phyloP scores from a whole-genome alignment of 2,329 filamentous ascomycete species.

The Penicillium sp. region DNA sequence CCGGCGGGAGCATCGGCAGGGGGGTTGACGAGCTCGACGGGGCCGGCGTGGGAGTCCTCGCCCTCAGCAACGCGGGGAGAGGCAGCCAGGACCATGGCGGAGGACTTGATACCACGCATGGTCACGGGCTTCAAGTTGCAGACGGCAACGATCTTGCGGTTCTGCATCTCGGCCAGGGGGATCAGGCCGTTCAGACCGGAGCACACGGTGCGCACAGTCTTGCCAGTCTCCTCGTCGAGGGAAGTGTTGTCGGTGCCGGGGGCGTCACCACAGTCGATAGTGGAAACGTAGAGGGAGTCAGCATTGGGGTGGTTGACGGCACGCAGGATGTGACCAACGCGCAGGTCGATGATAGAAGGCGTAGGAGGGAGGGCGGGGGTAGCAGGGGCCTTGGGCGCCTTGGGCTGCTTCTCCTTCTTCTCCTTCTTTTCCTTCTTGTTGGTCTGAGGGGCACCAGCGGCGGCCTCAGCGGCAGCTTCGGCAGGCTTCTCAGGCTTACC shows the following conservation, averaged over 20 bases:
- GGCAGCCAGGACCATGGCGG: constrained; percentile 92
- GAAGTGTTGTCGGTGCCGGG: constrained; percentile 85
- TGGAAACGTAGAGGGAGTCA: constrained; percentile 93
- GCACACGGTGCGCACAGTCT: constrained; percentile 93
- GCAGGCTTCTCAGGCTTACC: constrained; percentile 51
- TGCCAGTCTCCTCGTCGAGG: constrained; percentile 78
- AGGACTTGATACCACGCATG: constrained; percentile 87
- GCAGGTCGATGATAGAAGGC: constrained; percentile 87
- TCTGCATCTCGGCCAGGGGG: constrained; percentile 94
- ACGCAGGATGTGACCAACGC: constrained; percentile 96
- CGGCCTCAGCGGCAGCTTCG: constrained; percentile 58
- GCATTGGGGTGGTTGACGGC: constrained; percentile 95
- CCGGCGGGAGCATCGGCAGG: constrained; percentile 80
- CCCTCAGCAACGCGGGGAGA: constrained; percentile 83
- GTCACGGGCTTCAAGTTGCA: constrained; percentile 99
- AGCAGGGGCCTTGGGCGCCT: constrained; percentile 68
- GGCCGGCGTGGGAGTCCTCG: constrained; percentile 83
- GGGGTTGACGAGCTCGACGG: constrained; percentile 88
- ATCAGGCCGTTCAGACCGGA: constrained; percentile 93
- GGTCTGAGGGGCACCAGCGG: constrained; percentile 47
- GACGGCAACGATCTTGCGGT: constrained; percentile 91
- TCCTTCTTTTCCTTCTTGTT: constrained; percentile 76
- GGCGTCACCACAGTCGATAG: constrained; percentile 90
- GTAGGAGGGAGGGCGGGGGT: constrained; percentile 77
- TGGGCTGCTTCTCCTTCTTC: constrained; percentile 61